Percentiles rank a stretch among this genome's conserved stretches.
Conservation (phyloP, 202 grass and related monocot genomes). For the Digitaria exilis region DNA sequence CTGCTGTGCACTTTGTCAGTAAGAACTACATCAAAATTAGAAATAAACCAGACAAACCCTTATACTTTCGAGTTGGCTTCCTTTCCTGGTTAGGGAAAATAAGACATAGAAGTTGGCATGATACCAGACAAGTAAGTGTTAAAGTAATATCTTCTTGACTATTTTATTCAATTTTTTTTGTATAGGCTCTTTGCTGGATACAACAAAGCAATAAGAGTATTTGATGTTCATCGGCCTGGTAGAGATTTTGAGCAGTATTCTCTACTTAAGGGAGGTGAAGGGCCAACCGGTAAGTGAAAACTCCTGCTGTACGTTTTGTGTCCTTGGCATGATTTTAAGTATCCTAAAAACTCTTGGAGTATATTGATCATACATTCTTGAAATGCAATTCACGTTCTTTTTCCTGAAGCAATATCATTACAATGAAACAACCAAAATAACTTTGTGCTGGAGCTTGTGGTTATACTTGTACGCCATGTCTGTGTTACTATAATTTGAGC, state of each 20-base stretch:
- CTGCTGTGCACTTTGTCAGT: background rate
- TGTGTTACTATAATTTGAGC: background rate
- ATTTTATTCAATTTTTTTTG: slow-evolving; percentile 43
- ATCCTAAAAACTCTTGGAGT: slow-evolving; percentile 1
- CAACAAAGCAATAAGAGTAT: slow-evolving; percentile 89
- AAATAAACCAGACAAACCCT: too few species aligned
- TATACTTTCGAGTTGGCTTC: background rate
- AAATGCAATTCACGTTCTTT: background rate
- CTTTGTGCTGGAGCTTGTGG: slow-evolving; percentile 5
- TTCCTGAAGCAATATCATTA: slow-evolving; percentile 3
- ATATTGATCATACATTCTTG: background rate
- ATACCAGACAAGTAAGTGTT: background rate
- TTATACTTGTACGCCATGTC: background rate
- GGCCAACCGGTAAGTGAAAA: slow-evolving; percentile 61
- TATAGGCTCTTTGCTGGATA: slow-evolving; percentile 96
- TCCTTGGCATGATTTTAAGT: too few species aligned
- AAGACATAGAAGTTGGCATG: background rate
- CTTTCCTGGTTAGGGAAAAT: background rate
- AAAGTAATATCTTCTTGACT: background rate
- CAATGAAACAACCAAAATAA: slow-evolving; percentile 10
- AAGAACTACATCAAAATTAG: too few species aligned
- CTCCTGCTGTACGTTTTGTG: slow-evolving; percentile 1
- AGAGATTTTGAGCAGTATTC: slow-evolving; percentile 88
- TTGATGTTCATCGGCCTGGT: slow-evolving; percentile 94
- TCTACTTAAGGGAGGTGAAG: slow-evolving; percentile 70